Percentiles rank a stretch among this genome's conserved stretches.
Conservation (phyloP, 805 yeast species). For the Scheffersomyces ergatensis region DNA sequence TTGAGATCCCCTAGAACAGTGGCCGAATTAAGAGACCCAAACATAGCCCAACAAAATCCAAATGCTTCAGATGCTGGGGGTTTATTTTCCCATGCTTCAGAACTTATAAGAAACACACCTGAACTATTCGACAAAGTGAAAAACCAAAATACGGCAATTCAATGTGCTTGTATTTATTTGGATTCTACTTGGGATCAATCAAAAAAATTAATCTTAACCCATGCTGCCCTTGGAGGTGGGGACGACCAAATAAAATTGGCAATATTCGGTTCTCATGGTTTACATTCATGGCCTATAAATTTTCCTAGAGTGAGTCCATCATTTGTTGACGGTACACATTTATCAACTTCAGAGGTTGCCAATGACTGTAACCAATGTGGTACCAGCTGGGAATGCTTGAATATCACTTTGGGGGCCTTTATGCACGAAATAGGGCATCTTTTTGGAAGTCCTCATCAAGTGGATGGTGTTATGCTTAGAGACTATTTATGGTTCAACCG, state of each 20-base stretch:
- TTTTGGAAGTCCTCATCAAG: slow-evolving; percentile 90
- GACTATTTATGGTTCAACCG: slow-evolving; percentile 81
- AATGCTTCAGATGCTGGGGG: slow-evolving; percentile 73
- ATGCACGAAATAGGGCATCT: slow-evolving; percentile 94
- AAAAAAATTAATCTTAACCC: slow-evolving; percentile 63
- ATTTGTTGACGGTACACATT: slow-evolving; percentile 69
- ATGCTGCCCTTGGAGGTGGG: slow-evolving; percentile 96
- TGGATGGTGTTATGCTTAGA: slow-evolving; percentile 84
- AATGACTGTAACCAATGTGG: slow-evolving; percentile 86
- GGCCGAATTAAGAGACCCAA: slow-evolving; percentile 70
- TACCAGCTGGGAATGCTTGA: slow-evolving; percentile 85
- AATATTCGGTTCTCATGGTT: slow-evolving; percentile 90
- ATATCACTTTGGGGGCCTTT: slow-evolving; percentile 87
- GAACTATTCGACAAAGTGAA: slow-evolving; percentile 31
- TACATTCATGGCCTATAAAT: slow-evolving; percentile 89
- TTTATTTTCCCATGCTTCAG: slow-evolving; percentile 73
- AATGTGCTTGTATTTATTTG: slow-evolving; percentile 81
- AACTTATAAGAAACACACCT: slow-evolving; percentile 50
- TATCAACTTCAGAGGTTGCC: slow-evolving; percentile 72
- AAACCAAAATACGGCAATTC: slow-evolving; percentile 55
- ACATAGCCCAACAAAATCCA: slow-evolving; percentile 83
- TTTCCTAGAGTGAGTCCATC: slow-evolving; percentile 67
- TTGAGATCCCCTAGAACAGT: slow-evolving; percentile 64
- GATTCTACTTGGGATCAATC: slow-evolving; percentile 81
- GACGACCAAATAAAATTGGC: slow-evolving; percentile 68